A percentile compares a stretch with the other conserved stretches of the same genome.
phyloP scores from a whole-genome alignment of 176 grass and related monocot genomes.

The Urochloa ruziziensis region DNA sequence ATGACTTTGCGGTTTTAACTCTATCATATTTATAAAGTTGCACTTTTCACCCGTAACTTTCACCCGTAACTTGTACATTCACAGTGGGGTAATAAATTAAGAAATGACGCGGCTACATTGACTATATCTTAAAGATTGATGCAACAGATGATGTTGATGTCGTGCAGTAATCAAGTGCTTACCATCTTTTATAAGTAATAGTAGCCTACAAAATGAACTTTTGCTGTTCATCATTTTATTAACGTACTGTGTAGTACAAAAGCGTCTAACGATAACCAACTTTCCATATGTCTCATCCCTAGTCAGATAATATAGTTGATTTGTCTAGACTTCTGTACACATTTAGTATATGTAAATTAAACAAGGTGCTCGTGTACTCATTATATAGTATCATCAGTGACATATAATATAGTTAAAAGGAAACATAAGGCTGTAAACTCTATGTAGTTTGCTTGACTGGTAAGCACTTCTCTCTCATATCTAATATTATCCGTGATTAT shows the following conservation, averaged over 20 bases:
- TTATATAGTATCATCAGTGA: slow-evolving; percentile 32
- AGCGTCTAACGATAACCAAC: slow-evolving; percentile 36
- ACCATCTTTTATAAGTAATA: slow-evolving; percentile 22
- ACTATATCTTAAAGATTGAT: slow-evolving; percentile 38
- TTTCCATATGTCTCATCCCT: slow-evolving; percentile 40
- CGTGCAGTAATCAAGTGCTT: slow-evolving; percentile 19
- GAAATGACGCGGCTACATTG: background rate
- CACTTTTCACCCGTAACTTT: background rate
- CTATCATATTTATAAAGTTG: background rate
- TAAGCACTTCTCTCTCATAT: slow-evolving; percentile 39
- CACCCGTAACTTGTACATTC: background rate
- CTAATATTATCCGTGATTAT: slow-evolving; percentile 37
- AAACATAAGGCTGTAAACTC: slow-evolving; percentile 42
- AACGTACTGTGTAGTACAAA: slow-evolving; percentile 24
- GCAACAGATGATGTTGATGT: slow-evolving; percentile 47
- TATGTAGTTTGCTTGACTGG: slow-evolving; percentile 32
- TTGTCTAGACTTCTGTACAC: slow-evolving; percentile 40
- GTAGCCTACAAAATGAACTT: slow-evolving; percentile 39
- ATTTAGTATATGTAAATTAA: slow-evolving; percentile 17
- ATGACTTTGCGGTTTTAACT: background rate
- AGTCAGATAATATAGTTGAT: slow-evolving; percentile 27
- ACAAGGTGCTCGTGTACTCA: slow-evolving; percentile 32
- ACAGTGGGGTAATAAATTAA: background rate
- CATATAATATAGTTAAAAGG: slow-evolving; percentile 25
- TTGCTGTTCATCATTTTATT: slow-evolving; percentile 37